phyloP scores from a whole-genome alignment of 306 rosid species.

The Elaeagnus macrophylla region DNA sequence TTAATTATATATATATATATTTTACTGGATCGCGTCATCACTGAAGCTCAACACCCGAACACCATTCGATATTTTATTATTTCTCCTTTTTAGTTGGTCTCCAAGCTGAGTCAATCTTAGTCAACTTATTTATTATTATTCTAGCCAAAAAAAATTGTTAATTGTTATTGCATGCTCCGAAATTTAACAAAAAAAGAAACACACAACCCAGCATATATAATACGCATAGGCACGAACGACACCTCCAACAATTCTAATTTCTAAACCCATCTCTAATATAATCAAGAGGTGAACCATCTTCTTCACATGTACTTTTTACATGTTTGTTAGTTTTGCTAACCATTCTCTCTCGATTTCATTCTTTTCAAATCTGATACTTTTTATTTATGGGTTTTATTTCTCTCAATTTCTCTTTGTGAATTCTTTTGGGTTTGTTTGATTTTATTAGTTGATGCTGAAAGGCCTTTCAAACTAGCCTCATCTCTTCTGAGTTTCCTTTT shows the following conservation, averaged over 20 bases:
- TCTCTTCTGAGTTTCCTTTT: conserved; percentile 8
- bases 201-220: too few relatives aligned
- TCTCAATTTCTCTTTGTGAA: conserved; percentile 13
- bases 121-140: too few relatives aligned
- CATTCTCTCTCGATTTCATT: conserved; percentile 21
- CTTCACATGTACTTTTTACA: conserved; percentile 7
- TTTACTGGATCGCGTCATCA: too few relatives aligned
- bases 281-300: background rate
- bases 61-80: too few relatives aligned
- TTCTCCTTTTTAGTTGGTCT: too few relatives aligned
- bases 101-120: too few relatives aligned
- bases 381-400: conserved; percentile 20
- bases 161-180: conserved; percentile 37
- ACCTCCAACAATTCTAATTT: background rate
- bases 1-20: too few relatives aligned
- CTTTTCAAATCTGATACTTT: conserved; percentile 31
- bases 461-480: conserved; percentile 18
- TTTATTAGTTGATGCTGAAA: conserved; percentile 16
- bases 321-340: conserved; percentile 15
- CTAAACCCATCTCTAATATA: conserved; percentile 8
- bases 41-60: too few relatives aligned
- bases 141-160: background rate
- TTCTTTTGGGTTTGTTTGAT: conserved; percentile 23
- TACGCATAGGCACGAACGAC: too few relatives aligned
- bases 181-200: conserved; percentile 19